Evolutionary conservation across 768 basidiomycete species (phyloP).

Genomic region (Tricholoma hemisulphureum): DNA sequence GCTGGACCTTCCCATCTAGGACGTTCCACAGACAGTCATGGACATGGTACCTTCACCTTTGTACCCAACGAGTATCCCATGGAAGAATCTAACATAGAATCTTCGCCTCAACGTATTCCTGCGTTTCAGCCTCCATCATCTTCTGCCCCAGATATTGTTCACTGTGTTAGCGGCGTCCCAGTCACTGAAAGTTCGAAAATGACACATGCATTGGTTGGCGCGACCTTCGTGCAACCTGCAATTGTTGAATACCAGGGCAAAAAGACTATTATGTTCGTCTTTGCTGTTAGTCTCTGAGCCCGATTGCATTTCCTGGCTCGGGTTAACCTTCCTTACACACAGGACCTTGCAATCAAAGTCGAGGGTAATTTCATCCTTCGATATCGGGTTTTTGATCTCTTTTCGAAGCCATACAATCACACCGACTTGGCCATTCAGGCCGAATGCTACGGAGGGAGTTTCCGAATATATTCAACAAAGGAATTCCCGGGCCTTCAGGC

Average conservation of each 20-base stretch:
- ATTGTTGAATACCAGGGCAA: slow-evolving; percentile 56
- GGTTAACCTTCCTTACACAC: background rate
- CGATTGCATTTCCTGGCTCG: slow-evolving; percentile 2
- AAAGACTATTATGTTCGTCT: slow-evolving; percentile 60
- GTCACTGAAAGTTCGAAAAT: slow-evolving; percentile 51
- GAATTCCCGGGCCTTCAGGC: slow-evolving; percentile 67
- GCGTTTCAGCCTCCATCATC: slow-evolving; percentile 7
- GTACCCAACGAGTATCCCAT: background rate
- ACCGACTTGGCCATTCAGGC: slow-evolving; percentile 49
- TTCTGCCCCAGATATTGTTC: slow-evolving; percentile 37
- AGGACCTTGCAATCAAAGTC: slow-evolving; percentile 72
- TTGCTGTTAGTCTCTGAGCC: slow-evolving; percentile 46
- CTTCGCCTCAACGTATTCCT: slow-evolving; percentile 9
- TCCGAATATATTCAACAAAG: slow-evolving; percentile 69
- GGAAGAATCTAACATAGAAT: background rate
- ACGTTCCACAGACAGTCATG: background rate
- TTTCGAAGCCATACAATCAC: slow-evolving; percentile 35
- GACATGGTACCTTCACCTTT: background rate
- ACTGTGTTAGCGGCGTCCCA: slow-evolving; percentile 38
- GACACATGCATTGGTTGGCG: slow-evolving; percentile 55
- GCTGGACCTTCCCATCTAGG: slow-evolving; percentile 9
- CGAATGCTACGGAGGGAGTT: slow-evolving; percentile 61
- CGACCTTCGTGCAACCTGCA: slow-evolving; percentile 58
- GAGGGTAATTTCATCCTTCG: slow-evolving; percentile 67
- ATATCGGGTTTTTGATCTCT: slow-evolving; percentile 65